A percentile compares a stretch with the other conserved stretches of the same genome.
Evolutionary conservation across 1,284 basidiomycete genomes (phyloP).

Genomic region (Agroathelia rolfsii): DNA sequence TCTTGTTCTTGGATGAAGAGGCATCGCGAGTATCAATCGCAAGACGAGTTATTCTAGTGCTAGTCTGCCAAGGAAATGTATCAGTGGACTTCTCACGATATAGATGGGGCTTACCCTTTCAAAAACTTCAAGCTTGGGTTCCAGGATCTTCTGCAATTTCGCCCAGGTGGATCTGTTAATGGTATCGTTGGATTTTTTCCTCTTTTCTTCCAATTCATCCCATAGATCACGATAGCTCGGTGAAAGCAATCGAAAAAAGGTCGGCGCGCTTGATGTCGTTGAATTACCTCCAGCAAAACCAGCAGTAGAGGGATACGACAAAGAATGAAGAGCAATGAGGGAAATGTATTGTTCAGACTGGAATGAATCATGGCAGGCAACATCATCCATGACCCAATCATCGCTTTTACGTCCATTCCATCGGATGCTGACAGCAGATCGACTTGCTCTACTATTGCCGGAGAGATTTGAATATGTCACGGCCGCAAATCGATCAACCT

Average conservation of each 20-base stretch:
- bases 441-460: constrained; percentile 57
- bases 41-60: no score
- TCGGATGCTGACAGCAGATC: constrained; percentile 60
- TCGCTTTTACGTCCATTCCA: constrained; percentile 60
- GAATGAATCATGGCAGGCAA: constrained; percentile 67
- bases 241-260: constrained; percentile 71
- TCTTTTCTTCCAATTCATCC: constrained; percentile 75
- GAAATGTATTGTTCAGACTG: constrained; percentile 92
- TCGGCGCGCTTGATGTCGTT: constrained; percentile 32
- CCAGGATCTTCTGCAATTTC: constrained; percentile 53
- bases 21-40: no score
- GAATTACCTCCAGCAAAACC: constrained; percentile 49
- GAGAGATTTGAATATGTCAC: constrained; percentile 61
- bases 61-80: no score
- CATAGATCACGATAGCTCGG: constrained; percentile 82
- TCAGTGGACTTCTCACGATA: no score
- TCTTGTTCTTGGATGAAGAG: no score
- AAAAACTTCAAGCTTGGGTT: constrained; percentile 38
- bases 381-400: constrained; percentile 77
- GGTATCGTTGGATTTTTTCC: constrained; percentile 54
- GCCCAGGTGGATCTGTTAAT: constrained; percentile 67
- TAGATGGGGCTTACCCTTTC: constrained; percentile 39
- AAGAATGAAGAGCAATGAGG: constrained; percentile 72
- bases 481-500: constrained; percentile 66
- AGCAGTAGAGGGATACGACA: constrained; percentile 53